A percentile compares a stretch with the other conserved stretches of the same genome.
Conservation (phyloP, 495 filamentous ascomycete genomes). For the Xylaria longipes region DNA sequence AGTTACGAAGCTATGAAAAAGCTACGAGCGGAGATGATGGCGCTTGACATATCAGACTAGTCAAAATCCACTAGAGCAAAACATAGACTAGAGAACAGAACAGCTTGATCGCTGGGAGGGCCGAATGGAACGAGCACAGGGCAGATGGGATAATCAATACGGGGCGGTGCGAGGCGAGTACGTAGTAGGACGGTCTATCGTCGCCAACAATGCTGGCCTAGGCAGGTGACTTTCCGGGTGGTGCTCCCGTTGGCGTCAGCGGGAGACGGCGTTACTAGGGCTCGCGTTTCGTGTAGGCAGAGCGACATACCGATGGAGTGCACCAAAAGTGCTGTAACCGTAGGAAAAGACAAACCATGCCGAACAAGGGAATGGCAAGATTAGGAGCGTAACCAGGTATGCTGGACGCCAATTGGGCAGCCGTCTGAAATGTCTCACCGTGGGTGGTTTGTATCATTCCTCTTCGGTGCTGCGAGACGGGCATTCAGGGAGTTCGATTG, state of each 20-base stretch:
- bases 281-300: slow-evolving; percentile 10
- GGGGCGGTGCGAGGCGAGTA: slow-evolving; percentile 11
- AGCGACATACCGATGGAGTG: slow-evolving; percentile 5
- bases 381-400: slow-evolving; percentile 16
- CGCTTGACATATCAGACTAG: slow-evolving; percentile 13
- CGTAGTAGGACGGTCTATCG: slow-evolving; percentile 18
- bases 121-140: slow-evolving; percentile 15
- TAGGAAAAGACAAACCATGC: slow-evolving; percentile 12
- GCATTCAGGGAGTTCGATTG: slow-evolving; percentile 8
- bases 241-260: slow-evolving; percentile 2
- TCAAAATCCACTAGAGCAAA: neutral
- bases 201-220: slow-evolving; percentile 27
- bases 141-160: slow-evolving; percentile 20
- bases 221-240: slow-evolving; percentile 27
- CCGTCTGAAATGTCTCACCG: slow-evolving; percentile 6
- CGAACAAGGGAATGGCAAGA: slow-evolving; percentile 15
- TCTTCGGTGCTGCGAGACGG: slow-evolving; percentile 5
- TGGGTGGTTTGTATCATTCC: slow-evolving; percentile 17
- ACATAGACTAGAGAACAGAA: slow-evolving; percentile 4
- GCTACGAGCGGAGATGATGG: slow-evolving; percentile 8
- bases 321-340: slow-evolving; percentile 3
- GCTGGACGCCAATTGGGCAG: slow-evolving; percentile 12
- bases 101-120: slow-evolving; percentile 9
- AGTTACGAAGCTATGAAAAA: slow-evolving; percentile 12
- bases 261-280: slow-evolving; percentile 1